Base-by-base conservation (phyloP, 805 yeast species). In the Saccharomyces kudriavzevii region DNA sequence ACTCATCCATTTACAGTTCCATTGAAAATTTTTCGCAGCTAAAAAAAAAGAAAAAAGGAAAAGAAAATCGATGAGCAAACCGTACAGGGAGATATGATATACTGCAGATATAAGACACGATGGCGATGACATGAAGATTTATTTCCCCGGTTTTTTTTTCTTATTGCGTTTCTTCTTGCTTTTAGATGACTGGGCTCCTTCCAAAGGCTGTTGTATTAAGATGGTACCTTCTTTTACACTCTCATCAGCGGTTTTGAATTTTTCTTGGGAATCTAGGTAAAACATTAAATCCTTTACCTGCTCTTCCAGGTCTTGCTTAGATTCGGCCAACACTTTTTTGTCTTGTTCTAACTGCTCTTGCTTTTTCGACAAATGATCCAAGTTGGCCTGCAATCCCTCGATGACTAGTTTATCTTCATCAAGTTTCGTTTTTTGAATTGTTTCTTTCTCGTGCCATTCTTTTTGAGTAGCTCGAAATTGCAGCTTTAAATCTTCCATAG, bases 281-380 rank as follows among this genome's bases (percentile, higher is more conserved):
- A 88, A 85, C 96, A 90, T 87, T 51, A 89, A 67, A 66, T 89
- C 96, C 28, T 76, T 79, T 2, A 82, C 82, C 64, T 85, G 88
- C 45, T 84, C 89, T 47, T 76, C 66, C 29, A 85, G 63, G 2
- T 81, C 87, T 10, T 64, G 65, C 11, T 78, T 82, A 49, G 76
- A 71, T 2, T 54, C 54, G 46, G 70, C 68, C 27, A 82, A 53
- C 22, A 58, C 54, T 14, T 67, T 60, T 45, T 75, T 74, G 22
- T 68, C 63, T 30, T 52, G 30, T 22, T 66, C 56, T 3, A 79
- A 49, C 2, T 58, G 58, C 24, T 73, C 78, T 5, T 80, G 55
- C 50, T 76, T 75, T 25, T 69, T 65, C 2, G 72, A 58, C 49
- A 81, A 60, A 2, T 70, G 75, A 26, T 72, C 75, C 26, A 77